These are phyloP conservation scores for Cladosporium cucumerinum DNA, from an alignment of 2,329 filamentous ascomycete genomes.

Conservation along the genomic window DNA sequence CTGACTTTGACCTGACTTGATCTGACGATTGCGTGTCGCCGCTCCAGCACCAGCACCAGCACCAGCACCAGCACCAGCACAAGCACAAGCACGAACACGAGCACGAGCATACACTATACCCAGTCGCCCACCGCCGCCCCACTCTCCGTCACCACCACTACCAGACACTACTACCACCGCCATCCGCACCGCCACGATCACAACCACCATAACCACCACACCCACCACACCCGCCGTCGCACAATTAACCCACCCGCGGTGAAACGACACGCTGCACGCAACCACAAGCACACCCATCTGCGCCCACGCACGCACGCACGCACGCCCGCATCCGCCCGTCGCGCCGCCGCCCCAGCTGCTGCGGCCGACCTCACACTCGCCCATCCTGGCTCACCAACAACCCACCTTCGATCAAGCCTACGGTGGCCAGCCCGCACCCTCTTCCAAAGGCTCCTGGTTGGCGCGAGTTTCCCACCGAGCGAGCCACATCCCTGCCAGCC, in stretches of 20 bases:
- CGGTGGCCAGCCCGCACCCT: constrained; percentile 13
- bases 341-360: constrained; percentile 6
- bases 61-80: no score
- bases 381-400: constrained; percentile 21
- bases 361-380: constrained; percentile 9
- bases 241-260: background rate
- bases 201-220: background rate
- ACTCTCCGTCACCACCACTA: background rate
- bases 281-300: background rate
- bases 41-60: background rate
- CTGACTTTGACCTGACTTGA: no score
- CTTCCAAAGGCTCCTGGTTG: constrained; percentile 26
- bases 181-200: background rate
- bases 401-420: constrained; percentile 23
- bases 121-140: background rate
- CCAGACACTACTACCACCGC: background rate
- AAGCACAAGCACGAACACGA: background rate
- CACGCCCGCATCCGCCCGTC: background rate
- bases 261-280: constrained; percentile 3
- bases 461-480: constrained; percentile 30
- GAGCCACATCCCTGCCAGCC: constrained; percentile 29
- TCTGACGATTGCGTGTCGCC: background rate
- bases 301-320: background rate
- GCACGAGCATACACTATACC: background rate
- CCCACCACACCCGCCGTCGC: background rate